Conservation (phyloP, 176 grass and related monocot species). For the Cymbopogon citratus region DNA sequence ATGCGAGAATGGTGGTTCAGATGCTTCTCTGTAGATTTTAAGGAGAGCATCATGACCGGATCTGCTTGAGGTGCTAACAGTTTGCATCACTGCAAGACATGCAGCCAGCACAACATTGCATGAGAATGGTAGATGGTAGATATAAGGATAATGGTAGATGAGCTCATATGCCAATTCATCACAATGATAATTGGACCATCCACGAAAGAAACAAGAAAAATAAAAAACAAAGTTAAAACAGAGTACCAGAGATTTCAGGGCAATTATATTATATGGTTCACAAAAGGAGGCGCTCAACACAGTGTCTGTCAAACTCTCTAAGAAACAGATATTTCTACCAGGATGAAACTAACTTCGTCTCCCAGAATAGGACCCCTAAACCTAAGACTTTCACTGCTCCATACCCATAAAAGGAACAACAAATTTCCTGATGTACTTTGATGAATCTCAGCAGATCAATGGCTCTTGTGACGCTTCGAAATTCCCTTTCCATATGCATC, state of each 20-base stretch:
- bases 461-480: conserved; percentile 48
- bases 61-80: conserved; percentile 52
- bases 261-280: not conserved
- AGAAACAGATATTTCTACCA: not conserved
- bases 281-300: not conserved
- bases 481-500: conserved; percentile 56
- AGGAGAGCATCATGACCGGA: conserved; percentile 64
- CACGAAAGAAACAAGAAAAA: not conserved
- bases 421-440: conserved; percentile 21
- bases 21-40: conserved; percentile 64
- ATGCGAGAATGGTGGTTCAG: conserved; percentile 45
- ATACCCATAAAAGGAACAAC: not conserved
- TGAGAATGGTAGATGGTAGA: no score
- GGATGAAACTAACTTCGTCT: not conserved
- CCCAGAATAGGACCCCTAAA: not conserved
- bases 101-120: conserved; percentile 47
- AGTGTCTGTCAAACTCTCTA: not conserved
- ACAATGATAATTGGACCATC: not conserved
- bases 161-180: not conserved
- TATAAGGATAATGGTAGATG: no score
- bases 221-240: not conserved
- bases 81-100: conserved; percentile 77
- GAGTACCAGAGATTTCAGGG: not conserved
- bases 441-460: conserved; percentile 29
- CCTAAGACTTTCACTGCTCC: not conserved